Base-by-base conservation (phyloP, 352 stramenopile genomes). In the Phytophthora pinifolia region DNA sequence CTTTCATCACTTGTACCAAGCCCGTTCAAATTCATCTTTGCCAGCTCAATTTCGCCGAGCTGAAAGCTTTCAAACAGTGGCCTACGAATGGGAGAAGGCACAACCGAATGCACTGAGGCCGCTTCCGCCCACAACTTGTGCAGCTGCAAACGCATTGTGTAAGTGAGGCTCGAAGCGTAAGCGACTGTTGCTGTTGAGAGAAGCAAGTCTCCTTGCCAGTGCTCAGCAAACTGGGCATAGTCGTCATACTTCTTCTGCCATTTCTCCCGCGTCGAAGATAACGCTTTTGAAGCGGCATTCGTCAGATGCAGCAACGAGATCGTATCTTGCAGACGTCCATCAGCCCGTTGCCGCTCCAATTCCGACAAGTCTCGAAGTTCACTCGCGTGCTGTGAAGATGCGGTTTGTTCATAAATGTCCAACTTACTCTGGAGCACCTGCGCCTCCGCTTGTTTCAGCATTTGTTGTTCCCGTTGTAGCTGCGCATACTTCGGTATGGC, bases 151-250 rank as follows among this genome's bases (percentile, higher is more conserved):
- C 86, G 60, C n/a, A 59, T 39, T 0, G 13, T 10, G 2, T 67
- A 59, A 2, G 59, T 72, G 3, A 73, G 9, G 5, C 52, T 66
- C 6, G 73, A 71, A 6, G 70, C 62, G 35, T 93, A 93, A 0
- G 59, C 65, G 9, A 87, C 48, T 0, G 64, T 48, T 0, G 76
- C 76, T 18, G 83, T 89, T 2, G 66, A 71, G 6, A 93, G 45
- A n/a, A 91, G 62, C 18, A 90, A 54, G 14, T 93, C 79, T 3
- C 74, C 83, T 46, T 76, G 68, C 53, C 70, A 77, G 18, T 87
- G 58, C 0, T 59, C 52, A 0, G 53, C 53, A 43, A 84, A 76
- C 43, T 77, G 53, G 0, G 53, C 69, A 51, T 75, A 85, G 9
- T 64, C 57, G 6, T 86, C 67, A 41, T 78, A 70, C 22, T 27